Base-by-base conservation (phyloP, 2,329 filamentous ascomycete genomes). In the Trichoderma koningii region DNA sequence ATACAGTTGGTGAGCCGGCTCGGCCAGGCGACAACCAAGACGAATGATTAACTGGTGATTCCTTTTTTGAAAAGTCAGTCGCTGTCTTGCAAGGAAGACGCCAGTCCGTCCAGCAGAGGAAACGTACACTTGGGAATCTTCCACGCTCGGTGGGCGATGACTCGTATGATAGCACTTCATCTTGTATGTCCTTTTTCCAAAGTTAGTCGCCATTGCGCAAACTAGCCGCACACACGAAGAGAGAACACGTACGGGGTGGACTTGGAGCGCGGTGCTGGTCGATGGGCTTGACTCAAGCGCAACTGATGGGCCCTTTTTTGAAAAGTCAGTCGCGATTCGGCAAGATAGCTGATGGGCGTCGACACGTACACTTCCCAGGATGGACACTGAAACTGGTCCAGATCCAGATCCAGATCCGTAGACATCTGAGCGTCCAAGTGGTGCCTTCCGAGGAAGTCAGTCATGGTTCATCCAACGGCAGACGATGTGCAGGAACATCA, bases 391-490 rank as follows among this genome's bases (percentile, higher is more conserved):
- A 19, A 65, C 60, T 21, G 68, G 67, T 56, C 42, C 65, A 38
- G 56, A 47, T 60, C 45, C 44, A 63, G 68, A 68, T 56, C 42
- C 66, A 41, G 56, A 48, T 60, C 45, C 45, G 61, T 57, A 60
- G 41, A 51, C 52, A 55, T 67, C 44, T 50, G 59, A 45, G 34
- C 28, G 44, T 52, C 63, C 65, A 57, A 57, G 56, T 63, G 67
- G 47, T 64, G 50, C 62, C 70, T 71, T 71, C 56, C 53, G 10
- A 53, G 64, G 51, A 68, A 63, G 66, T 72, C 47, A 72, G 70
- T 68, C 50, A 42, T 57, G 23, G 52, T 41, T 30, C 59, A n/a
- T 28, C 23, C 28, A 48, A 0, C 12, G 38, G 23, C 10, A 19
- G 7, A 51, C 9, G 10, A 15, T 42, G 19, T 15, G 10, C 23